Evolutionary conservation across 257 asterid genomes (phyloP).

Genomic region (Salvia hispanica): DNA sequence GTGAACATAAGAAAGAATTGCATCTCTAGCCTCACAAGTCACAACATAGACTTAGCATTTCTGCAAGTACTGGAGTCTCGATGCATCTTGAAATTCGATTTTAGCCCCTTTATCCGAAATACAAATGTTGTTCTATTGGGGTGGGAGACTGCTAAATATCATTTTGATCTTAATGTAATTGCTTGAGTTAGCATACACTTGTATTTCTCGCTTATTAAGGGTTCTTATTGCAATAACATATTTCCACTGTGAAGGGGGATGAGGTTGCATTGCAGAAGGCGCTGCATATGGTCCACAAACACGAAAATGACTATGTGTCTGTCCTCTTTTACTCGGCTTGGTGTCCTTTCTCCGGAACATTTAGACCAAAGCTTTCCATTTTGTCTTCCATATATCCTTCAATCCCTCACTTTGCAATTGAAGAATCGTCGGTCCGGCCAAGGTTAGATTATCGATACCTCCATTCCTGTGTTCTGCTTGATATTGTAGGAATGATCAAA

Average conservation of each 20-base stretch:
- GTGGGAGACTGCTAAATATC: background rate
- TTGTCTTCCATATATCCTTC: conserved; percentile 80
- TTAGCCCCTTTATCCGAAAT: background rate
- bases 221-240: conserved; percentile 20
- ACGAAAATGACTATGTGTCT: conserved; percentile 66
- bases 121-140: background rate
- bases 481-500: conserved; percentile 18
- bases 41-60: background rate
- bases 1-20: background rate
- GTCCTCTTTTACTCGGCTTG: conserved; percentile 91
- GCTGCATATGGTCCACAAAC: conserved; percentile 63
- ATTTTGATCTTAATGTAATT: background rate
- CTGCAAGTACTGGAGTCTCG: background rate
- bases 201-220: conserved; percentile 4
- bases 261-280: conserved; percentile 82
- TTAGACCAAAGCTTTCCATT: conserved; percentile 67
- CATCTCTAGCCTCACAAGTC: background rate
- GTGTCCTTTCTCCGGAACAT: conserved; percentile 89
- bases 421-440: conserved; percentile 91
- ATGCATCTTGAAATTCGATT: background rate
- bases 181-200: conserved; percentile 9
- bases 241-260: conserved; percentile 66
- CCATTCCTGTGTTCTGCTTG: conserved; percentile 13
- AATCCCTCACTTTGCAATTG: conserved; percentile 86
- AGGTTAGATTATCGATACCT: conserved; percentile 55